These are phyloP conservation scores for Pleomassaria siparia DNA, from an alignment of 2,329 filamentous ascomycete species.

Conservation along the genomic window DNA sequence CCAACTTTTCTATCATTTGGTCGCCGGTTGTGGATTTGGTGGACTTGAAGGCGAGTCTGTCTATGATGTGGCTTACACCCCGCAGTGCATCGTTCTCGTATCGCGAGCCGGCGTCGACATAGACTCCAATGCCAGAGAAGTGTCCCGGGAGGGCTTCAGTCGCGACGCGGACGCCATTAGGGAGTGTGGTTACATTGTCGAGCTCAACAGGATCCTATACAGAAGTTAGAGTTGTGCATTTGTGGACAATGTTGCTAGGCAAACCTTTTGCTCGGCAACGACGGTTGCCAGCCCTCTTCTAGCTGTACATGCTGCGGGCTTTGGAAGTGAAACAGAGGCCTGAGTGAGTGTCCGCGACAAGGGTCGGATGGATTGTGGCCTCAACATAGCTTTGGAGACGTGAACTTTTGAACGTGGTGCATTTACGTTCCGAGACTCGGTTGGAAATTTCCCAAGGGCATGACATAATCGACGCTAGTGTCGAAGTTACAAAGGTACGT, in stretches of 20 bases:
- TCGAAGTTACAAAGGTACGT: no score
- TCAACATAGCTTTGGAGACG: conserved; percentile 40
- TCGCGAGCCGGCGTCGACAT: conserved; percentile 90
- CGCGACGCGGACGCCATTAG: conserved; percentile 91
- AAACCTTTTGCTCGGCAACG: conserved; percentile 39
- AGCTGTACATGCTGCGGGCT: conserved; percentile 19
- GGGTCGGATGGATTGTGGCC: conserved; percentile 30
- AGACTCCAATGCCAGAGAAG: conserved; percentile 93
- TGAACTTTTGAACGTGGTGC: no score
- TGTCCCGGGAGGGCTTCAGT: conserved; percentile 93
- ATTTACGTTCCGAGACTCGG: not conserved
- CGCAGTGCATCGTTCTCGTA: conserved; percentile 85
- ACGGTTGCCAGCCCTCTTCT: conserved; percentile 33
- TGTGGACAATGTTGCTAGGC: conserved; percentile 6
- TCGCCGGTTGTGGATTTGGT: conserved; percentile 73
- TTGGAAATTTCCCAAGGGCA: not conserved
- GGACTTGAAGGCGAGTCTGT: conserved; percentile 90
- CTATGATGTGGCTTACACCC: conserved; percentile 94
- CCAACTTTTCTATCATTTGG: conserved; percentile 83
- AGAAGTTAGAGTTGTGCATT: conserved; percentile 6
- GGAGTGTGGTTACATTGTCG: conserved; percentile 81
- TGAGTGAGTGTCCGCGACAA: conserved; percentile 29
- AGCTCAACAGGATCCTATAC: conserved; percentile 78
- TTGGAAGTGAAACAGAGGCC: conserved; percentile 20
- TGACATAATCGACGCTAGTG: not conserved